These are phyloP conservation scores for Allomyces macrogynus DNA, from an alignment of 192 early-diverging fungal genomes.

Conservation along the genomic window DNA sequence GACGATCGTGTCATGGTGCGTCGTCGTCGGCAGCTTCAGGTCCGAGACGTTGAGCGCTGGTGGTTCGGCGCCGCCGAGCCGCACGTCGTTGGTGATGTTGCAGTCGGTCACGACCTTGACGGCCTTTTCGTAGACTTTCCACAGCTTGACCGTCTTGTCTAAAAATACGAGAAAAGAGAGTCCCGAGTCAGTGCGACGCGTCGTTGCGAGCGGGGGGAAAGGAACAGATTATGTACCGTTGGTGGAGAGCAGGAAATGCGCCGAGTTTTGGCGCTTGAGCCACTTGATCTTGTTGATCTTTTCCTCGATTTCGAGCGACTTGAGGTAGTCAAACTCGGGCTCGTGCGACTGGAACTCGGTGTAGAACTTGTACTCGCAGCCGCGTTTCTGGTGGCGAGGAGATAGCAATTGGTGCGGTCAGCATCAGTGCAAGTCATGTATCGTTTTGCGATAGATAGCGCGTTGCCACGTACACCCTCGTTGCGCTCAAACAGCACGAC, in stretches of 20 bases:
- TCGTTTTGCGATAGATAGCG: no score
- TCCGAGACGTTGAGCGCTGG: conserved; percentile 19
- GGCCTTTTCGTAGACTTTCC: conserved; percentile 98
- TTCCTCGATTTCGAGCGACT: conserved; percentile 97
- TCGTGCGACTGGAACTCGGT: conserved; percentile 99
- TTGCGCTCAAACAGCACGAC: conserved; percentile 97
- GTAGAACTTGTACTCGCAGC: conserved; percentile 98
- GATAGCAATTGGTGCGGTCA: not conserved
- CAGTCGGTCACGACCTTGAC: conserved; percentile 87
- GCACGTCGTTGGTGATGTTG: conserved; percentile 28
- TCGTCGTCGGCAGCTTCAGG: conserved; percentile 63
- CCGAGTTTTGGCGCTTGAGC: conserved; percentile 88
- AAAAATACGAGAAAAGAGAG: not conserved
- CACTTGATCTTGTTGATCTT: conserved; percentile 99
- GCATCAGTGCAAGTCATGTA: not conserved
- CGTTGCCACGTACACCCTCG: conserved; percentile 55
- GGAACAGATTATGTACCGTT: conserved; percentile 38
- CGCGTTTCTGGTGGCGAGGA: conserved; percentile 56
- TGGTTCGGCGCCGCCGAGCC: conserved; percentile 26
- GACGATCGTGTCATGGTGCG: conserved; percentile 88
- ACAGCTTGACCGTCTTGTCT: conserved; percentile 99
- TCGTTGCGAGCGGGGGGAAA: not conserved
- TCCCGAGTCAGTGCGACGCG: not conserved
- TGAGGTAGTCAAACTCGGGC: conserved; percentile 97
- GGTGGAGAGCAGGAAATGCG: conserved; percentile 90